Base-by-base conservation (phyloP, 805 yeast species). In the Tetrapisispora pingtungensis region DNA sequence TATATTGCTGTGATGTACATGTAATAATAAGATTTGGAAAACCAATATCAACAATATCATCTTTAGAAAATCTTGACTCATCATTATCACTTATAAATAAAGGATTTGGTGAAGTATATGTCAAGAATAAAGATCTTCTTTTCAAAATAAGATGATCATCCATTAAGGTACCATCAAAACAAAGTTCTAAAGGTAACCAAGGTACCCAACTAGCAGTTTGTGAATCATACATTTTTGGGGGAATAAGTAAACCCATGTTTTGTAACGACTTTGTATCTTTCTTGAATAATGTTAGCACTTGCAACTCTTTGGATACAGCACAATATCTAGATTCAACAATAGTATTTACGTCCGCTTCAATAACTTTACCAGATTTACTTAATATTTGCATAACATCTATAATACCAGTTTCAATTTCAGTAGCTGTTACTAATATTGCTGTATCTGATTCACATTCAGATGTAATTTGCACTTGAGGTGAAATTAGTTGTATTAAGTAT, bases 391-490 rank as follows among this genome's bases (percentile, higher is more conserved):
- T 72, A 15, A 67, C 67, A 33, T 69, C 68, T 19, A 79, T 62
- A 7, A 75, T 67, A 42, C 81, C 73, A 46, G 75, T 56, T 46
- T 79, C 83, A 43, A 81, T 68, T 52, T 80, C 84, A 49, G 74
- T 72, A 0, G 84, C 73, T 3, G 80, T 67, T 3, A 79, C 52
- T 30, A 80, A 56, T 7, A 75, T 69, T 45, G 80, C 74, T 1
- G 75, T 65, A 13, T 71, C 63, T 1, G 67, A 69, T 40, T 71
- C 75, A 17, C 63, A 61, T 13, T 70, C 71, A 18, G 77, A 70
- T 10, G 69, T 65, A 20, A 77, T 54, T 51, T 80, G 86, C 13
- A 80, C 68, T 54, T 81, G 87, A 0, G 86, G 84, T 38, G 78
- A 74, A 7, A 75, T 68, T 35, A 81, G 62, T 49, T 74, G 72